Conservation (phyloP, 2,329 filamentous ascomycete species). For the Madurella fahalii region DNA sequence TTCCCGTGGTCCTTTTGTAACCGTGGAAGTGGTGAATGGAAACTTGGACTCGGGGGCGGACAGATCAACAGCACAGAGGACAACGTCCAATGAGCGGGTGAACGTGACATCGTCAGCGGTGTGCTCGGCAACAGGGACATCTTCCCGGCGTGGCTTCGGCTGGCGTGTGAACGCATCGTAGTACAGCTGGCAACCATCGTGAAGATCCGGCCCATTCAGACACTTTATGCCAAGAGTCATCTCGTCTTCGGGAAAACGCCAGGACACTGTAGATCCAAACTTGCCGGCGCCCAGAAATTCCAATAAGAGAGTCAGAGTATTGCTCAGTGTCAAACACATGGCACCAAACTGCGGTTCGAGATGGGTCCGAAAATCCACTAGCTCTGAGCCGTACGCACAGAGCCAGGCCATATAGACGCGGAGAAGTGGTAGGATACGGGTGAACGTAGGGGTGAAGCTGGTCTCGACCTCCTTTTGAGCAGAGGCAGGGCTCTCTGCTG, state of each 20-base stretch:
- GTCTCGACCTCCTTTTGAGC: constrained; percentile 18
- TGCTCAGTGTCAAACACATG: constrained; percentile 45
- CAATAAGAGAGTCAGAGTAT: constrained; percentile 47
- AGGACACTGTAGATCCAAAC: constrained; percentile 39
- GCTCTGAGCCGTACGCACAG: constrained; percentile 42
- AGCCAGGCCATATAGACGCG: constrained; percentile 55
- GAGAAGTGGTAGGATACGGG: constrained; percentile 47
- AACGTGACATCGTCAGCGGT: constrained; percentile 28
- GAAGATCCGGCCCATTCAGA: constrained; percentile 37
- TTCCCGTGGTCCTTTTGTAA: constrained; percentile 12
- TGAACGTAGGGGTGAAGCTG: constrained; percentile 36
- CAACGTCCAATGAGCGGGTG: constrained; percentile 46
- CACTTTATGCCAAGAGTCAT: constrained; percentile 43
- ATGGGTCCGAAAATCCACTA: constrained; percentile 43
- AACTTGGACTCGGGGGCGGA: constrained; percentile 37
- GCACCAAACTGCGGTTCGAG: constrained; percentile 43
- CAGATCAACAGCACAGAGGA: constrained; percentile 47
- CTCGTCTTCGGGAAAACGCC: constrained; percentile 50
- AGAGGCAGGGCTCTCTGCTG: constrained; percentile 39
- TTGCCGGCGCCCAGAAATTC: constrained; percentile 40
- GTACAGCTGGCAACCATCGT: constrained; percentile 38
- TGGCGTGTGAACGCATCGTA: constrained; percentile 25
- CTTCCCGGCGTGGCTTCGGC: constrained; percentile 28
- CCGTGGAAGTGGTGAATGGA: constrained; percentile 32
- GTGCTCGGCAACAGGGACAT: constrained; percentile 10